Evolutionary conservation across 169 alveolate species (phyloP).

Genomic region (Theileria parva): DNA sequence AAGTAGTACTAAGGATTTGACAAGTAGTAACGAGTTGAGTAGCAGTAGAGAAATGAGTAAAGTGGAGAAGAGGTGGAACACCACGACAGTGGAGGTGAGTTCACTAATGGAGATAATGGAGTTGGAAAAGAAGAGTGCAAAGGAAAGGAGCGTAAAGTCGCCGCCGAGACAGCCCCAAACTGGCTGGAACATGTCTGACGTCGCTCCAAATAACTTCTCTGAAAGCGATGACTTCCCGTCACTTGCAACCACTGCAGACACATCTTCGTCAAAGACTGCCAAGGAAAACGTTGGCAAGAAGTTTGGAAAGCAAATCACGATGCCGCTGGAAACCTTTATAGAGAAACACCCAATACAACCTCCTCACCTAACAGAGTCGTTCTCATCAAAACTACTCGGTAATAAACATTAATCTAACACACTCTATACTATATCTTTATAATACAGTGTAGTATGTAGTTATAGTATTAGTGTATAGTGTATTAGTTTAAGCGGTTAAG

Average conservation of each 20-base stretch:
- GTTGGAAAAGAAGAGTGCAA: constrained; percentile 48
- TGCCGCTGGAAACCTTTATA: constrained; percentile 60
- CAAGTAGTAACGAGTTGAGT: background rate
- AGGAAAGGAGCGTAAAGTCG: constrained; percentile 1
- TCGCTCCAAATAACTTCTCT: constrained; percentile 24
- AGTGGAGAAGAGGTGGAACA: constrained; percentile 45
- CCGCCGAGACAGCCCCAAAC: constrained; percentile 25
- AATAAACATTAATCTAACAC: constrained; percentile 27
- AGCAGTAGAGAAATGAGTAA: background rate
- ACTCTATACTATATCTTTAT: background rate
- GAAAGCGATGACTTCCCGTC: constrained; percentile 64
- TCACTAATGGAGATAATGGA: constrained; percentile 64
- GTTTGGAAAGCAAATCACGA: constrained; percentile 45
- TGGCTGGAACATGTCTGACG: constrained; percentile 51
- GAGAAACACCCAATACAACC: constrained; percentile 30
- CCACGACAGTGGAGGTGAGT: constrained; percentile 53
- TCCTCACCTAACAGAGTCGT: constrained; percentile 43
- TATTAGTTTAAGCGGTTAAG: background rate
- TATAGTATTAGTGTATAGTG: background rate
- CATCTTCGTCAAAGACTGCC: background rate
- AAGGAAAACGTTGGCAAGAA: constrained; percentile 5
- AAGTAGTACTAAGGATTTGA: background rate
- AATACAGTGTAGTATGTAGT: background rate
- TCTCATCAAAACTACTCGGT: constrained; percentile 61
- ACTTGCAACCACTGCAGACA: constrained; percentile 26